phyloP scores from a whole-genome alignment of 2,329 filamentous ascomycete species.

The Aspergillus texensis region DNA sequence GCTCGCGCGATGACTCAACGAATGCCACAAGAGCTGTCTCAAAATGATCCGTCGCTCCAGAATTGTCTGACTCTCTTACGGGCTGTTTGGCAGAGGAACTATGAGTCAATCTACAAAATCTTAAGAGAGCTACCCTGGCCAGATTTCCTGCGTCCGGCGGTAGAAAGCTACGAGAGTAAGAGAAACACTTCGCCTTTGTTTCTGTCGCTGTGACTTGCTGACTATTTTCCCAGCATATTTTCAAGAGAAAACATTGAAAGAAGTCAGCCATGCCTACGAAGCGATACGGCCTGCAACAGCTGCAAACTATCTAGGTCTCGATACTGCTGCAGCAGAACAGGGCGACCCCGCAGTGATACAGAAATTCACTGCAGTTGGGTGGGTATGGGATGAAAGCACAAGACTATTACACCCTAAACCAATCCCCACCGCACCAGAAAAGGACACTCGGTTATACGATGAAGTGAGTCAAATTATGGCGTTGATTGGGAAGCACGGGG shows the following conservation, averaged over 20 bases:
- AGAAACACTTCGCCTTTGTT: neutral
- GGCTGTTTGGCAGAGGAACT: constrained; percentile 42
- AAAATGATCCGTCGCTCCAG: constrained; percentile 35
- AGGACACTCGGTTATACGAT: constrained; percentile 22
- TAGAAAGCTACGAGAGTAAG: constrained; percentile 41
- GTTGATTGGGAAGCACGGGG: constrained; percentile 33
- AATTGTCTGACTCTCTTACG: constrained; percentile 39
- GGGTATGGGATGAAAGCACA: constrained; percentile 41
- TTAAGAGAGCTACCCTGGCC: constrained; percentile 40
- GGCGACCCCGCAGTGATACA: constrained; percentile 33
- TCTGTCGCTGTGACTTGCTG: neutral
- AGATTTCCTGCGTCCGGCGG: constrained; percentile 32
- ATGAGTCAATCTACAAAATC: constrained; percentile 39
- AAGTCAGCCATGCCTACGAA: constrained; percentile 43
- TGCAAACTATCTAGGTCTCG: constrained; percentile 41
- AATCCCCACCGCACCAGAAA: constrained; percentile 20
- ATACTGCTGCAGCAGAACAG: constrained; percentile 28
- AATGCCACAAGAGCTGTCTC: constrained; percentile 34
- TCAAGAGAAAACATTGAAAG: constrained; percentile 41
- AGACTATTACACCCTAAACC: constrained; percentile 39
- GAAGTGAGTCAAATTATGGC: constrained; percentile 38
- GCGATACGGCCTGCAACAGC: constrained; percentile 41
- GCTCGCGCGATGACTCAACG: constrained; percentile 43
- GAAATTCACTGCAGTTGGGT: constrained; percentile 39
- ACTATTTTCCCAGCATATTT: constrained; percentile 34